A percentile compares a stretch with the other conserved stretches of the same genome.
Conservation (phyloP, 805 yeast species). For the Wickerhamomyces bisporus region DNA sequence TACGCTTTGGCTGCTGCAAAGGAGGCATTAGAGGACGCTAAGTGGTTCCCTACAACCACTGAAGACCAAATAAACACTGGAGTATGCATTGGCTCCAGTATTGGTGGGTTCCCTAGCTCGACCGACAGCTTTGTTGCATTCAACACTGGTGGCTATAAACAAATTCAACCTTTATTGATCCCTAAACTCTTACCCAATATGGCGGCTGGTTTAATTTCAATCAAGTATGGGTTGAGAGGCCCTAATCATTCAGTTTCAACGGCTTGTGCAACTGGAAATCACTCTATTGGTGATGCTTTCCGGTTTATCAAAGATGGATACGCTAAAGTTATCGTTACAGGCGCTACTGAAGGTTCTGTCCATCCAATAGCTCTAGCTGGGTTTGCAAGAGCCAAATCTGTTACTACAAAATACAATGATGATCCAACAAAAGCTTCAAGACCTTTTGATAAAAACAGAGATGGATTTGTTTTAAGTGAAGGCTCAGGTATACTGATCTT, state of each 20-base stretch:
- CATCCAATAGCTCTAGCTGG: slow-evolving; percentile 89
- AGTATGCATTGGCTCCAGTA: slow-evolving; percentile 88
- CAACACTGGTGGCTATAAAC: slow-evolving; percentile 49
- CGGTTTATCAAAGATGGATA: slow-evolving; percentile 74
- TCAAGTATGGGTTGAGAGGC: slow-evolving; percentile 70
- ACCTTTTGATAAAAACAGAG: slow-evolving; percentile 77
- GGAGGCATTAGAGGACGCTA: slow-evolving; percentile 73
- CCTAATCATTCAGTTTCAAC: slow-evolving; percentile 87
- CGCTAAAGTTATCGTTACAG: slow-evolving; percentile 85
- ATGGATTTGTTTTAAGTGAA: slow-evolving; percentile 91
- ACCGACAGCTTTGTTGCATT: slow-evolving; percentile 58
- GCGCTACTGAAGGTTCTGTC: slow-evolving; percentile 86
- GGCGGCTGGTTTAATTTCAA: slow-evolving; percentile 92
- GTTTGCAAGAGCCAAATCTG: slow-evolving; percentile 82
- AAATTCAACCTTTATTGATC: slow-evolving; percentile 79
- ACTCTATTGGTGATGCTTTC: slow-evolving; percentile 89
- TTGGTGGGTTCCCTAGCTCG: slow-evolving; percentile 77
- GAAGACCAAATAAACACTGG: slow-evolving; percentile 44
- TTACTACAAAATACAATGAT: slow-evolving; percentile 59
- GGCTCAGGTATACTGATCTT: slow-evolving; percentile 82
- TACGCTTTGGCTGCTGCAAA: slow-evolving; percentile 71
- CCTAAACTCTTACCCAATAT: slow-evolving; percentile 82
- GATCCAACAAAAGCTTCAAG: slow-evolving; percentile 65
- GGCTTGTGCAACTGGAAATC: slow-evolving; percentile 96
- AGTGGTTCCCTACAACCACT: slow-evolving; percentile 37